These are phyloP conservation scores for Linum trigynum DNA, from an alignment of 345 rosid genomes.

Conservation along the genomic window DNA sequence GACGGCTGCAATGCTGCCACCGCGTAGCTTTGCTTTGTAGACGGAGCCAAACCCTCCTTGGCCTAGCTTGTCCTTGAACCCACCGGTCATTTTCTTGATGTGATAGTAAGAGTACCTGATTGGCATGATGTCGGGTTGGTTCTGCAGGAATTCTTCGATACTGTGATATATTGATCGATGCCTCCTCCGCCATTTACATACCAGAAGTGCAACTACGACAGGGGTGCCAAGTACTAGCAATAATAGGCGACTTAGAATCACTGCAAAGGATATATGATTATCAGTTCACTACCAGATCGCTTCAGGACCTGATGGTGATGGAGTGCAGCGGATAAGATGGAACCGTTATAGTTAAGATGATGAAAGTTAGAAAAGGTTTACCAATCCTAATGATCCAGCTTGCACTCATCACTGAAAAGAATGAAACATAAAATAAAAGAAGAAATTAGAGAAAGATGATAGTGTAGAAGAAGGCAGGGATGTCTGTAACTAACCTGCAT, in stretches of 20 bases:
- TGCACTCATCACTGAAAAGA: too few species aligned
- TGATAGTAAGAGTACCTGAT: slow-evolving; percentile 6
- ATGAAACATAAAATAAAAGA: too few species aligned
- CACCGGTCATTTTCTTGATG: not conserved
- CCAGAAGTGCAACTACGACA: not conserved
- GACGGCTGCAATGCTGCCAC: slow-evolving; percentile 2
- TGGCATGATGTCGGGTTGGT: slow-evolving; percentile 5
- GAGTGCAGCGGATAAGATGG: not conserved
- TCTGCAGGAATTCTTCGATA: slow-evolving; percentile 11
- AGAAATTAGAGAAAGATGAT: too few species aligned
- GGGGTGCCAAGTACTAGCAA: not conserved
- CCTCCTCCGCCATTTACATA: slow-evolving; percentile 12
- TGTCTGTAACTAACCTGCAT: too few species aligned
- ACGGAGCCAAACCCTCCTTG: slow-evolving; percentile 10
- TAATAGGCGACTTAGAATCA: not conserved
- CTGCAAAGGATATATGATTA: not conserved
- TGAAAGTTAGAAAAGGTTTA: too few species aligned
- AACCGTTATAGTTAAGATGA: not conserved
- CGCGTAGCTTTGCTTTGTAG: slow-evolving; percentile 7
- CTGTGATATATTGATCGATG: slow-evolving; percentile 12
- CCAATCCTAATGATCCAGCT: too few species aligned
- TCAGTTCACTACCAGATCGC: not conserved
- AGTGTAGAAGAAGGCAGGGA: too few species aligned
- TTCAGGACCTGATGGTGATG: not conserved
- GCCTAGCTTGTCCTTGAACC: slow-evolving; percentile 11